A percentile compares a stretch with the other conserved stretches of the same genome.
These are phyloP conservation scores for Russula vinacea DNA, from an alignment of 768 basidiomycete species.

Conservation along the genomic window DNA sequence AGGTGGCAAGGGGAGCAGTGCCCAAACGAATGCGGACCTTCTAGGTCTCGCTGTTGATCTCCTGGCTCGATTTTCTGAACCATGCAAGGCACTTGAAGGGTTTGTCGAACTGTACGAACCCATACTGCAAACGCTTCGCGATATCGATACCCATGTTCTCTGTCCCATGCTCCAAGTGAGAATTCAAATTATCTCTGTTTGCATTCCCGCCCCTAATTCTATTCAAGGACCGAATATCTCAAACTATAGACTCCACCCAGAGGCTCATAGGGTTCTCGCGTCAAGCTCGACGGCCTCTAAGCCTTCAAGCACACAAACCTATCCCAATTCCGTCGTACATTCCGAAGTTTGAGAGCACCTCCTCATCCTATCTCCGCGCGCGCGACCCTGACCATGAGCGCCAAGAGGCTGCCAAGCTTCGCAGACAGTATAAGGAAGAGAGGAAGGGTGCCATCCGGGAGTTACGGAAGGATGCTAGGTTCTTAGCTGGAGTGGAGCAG, in stretches of 20 bases:
- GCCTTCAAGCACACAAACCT: slow-evolving; percentile 89
- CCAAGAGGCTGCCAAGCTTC: slow-evolving; percentile 81
- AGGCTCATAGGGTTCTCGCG: slow-evolving; percentile 71
- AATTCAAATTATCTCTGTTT: background rate
- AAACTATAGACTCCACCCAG: slow-evolving; percentile 32
- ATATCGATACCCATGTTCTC: slow-evolving; percentile 47
- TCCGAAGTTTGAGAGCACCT: slow-evolving; percentile 84
- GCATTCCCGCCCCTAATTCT: background rate
- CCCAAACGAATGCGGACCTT: slow-evolving; percentile 72
- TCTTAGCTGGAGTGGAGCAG: slow-evolving; percentile 86
- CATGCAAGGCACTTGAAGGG: slow-evolving; percentile 73
- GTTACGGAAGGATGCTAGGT: slow-evolving; percentile 90
- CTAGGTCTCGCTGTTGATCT: slow-evolving; percentile 61
- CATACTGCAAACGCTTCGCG: slow-evolving; percentile 53
- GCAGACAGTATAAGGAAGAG: slow-evolving; percentile 90
- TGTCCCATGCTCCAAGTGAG: slow-evolving; percentile 57
- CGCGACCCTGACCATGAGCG: slow-evolving; percentile 93
- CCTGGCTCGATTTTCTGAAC: slow-evolving; percentile 62
- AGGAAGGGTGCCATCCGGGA: slow-evolving; percentile 95
- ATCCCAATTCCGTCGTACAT: slow-evolving; percentile 92
- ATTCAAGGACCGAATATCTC: slow-evolving; percentile 14
- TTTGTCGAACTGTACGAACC: slow-evolving; percentile 87
- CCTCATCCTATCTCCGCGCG: slow-evolving; percentile 69
- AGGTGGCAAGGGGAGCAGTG: slow-evolving; percentile 37
- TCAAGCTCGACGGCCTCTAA: slow-evolving; percentile 72